These are phyloP conservation scores for Dillenia suffruticosa DNA, from an alignment of 164 flowering plant species.

Conservation along the genomic window DNA sequence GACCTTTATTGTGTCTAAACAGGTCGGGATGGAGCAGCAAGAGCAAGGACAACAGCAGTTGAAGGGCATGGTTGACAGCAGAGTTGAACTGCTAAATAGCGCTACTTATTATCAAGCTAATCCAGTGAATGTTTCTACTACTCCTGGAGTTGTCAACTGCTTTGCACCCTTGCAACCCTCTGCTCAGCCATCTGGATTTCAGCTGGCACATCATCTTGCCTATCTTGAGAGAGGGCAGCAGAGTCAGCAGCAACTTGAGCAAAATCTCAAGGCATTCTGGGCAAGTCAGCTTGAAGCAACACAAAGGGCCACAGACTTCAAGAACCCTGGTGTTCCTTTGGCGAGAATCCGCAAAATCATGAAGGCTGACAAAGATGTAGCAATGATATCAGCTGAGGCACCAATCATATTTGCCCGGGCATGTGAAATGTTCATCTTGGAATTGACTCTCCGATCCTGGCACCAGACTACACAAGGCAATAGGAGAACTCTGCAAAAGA, in stretches of 20 bases:
- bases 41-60: conserved; percentile 4
- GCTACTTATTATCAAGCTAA: conserved; percentile 5
- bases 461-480: too few species aligned
- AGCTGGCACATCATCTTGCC: conserved; percentile 10
- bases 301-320: conserved; percentile 9
- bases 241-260: conserved; percentile 14
- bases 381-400: conserved; percentile 17
- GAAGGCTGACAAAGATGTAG: conserved; percentile 10
- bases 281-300: conserved; percentile 5
- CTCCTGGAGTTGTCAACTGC: conserved; percentile 1
- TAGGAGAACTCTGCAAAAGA: conserved; percentile 5
- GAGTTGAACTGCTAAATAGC: not conserved
- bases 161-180: conserved; percentile 2
- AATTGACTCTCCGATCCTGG: not conserved
- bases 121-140: conserved; percentile 3
- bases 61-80: not conserved
- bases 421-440: conserved; percentile 14
- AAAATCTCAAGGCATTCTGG: conserved; percentile 11
- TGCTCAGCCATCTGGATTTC: conserved; percentile 8
- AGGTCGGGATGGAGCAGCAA: conserved; percentile 10
- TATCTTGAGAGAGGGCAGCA: conserved; percentile 8
- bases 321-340: conserved; percentile 1
- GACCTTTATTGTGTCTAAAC: too few species aligned
- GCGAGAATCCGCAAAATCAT: conserved; percentile 1
- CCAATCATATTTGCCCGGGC: conserved; percentile 16